A percentile compares a stretch with the other conserved stretches of the same genome.
phyloP scores from a whole-genome alignment of 148 eudicot genomes.

The Fagopyrum tataricum region DNA sequence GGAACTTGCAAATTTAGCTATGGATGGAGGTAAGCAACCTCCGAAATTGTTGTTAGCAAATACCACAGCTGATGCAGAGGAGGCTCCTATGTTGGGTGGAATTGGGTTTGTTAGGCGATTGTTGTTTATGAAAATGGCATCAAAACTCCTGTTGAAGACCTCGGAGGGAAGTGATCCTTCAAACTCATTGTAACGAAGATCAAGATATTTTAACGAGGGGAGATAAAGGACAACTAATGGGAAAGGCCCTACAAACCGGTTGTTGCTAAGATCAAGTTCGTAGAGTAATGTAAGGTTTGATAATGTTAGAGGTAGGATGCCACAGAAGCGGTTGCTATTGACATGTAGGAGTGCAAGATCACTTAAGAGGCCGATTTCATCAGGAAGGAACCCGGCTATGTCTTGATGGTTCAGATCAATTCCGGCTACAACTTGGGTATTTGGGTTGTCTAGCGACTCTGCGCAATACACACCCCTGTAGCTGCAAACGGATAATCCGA shows the following conservation, averaged over 20 bases:
- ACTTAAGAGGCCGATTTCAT: slow-evolving; percentile 47
- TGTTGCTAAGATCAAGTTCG: slow-evolving; percentile 64
- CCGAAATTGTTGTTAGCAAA: slow-evolving; percentile 57
- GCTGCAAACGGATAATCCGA: slow-evolving; percentile 52
- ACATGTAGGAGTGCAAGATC: slow-evolving; percentile 54
- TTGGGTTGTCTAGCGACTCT: slow-evolving; percentile 23
- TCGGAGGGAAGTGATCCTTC: slow-evolving; percentile 52
- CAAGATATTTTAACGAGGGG: slow-evolving; percentile 44
- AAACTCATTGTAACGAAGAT: slow-evolving; percentile 66
- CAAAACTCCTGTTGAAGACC: slow-evolving; percentile 38
- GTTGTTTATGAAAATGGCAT: slow-evolving; percentile 59
- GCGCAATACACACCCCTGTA: slow-evolving; percentile 58
- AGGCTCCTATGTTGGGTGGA: slow-evolving; percentile 36
- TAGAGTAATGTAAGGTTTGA: slow-evolving; percentile 38
- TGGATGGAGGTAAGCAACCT: slow-evolving; percentile 58
- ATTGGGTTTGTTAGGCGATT: slow-evolving; percentile 43
- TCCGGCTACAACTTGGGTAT: slow-evolving; percentile 35
- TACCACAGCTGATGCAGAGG: slow-evolving; percentile 46
- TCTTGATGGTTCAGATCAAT: slow-evolving; percentile 59
- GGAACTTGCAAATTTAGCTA: slow-evolving; percentile 44
- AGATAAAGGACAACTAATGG: slow-evolving; percentile 50
- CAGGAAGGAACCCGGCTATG: slow-evolving; percentile 58
- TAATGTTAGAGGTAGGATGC: slow-evolving; percentile 39
- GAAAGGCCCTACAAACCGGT: slow-evolving; percentile 64
- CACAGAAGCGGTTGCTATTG: slow-evolving; percentile 68